Percentiles rank a stretch among this genome's conserved stretches.
Conservation (phyloP, 352 stramenopile species). For the Blastocystis hominis region DNA sequence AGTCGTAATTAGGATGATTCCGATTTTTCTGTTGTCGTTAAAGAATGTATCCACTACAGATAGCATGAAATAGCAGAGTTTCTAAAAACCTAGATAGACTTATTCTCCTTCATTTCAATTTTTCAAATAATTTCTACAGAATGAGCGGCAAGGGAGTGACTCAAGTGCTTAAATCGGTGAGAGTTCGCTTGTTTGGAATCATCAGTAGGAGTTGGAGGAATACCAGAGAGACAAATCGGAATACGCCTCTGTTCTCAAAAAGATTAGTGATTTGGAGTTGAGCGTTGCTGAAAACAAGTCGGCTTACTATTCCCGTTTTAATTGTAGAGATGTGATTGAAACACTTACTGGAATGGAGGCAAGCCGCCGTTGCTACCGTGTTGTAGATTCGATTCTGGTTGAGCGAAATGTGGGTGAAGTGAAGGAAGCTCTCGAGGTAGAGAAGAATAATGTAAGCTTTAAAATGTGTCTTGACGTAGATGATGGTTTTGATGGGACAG, state of each 20-base stretch:
- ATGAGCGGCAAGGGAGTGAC: background rate
- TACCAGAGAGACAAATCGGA: conserved; percentile 36
- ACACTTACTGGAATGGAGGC: conserved; percentile 32
- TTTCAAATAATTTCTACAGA: background rate
- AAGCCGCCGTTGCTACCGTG: conserved; percentile 13
- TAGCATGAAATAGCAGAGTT: background rate
- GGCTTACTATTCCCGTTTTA: background rate
- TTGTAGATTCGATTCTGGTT: conserved; percentile 42
- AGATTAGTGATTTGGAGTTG: conserved; percentile 52
- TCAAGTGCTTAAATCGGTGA: conserved; percentile 24
- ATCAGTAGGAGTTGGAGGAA: conserved; percentile 23
- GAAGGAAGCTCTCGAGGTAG: conserved; percentile 27
- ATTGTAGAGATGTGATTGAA: conserved; percentile 23
- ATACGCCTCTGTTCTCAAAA: background rate
- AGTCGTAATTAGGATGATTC: conserved; percentile 25
- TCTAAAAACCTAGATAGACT: background rate
- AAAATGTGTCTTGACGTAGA: background rate
- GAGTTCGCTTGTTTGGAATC: background rate
- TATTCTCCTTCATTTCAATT: background rate
- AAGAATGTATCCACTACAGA: conserved; percentile 25
- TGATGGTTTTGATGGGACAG: conserved; percentile 56
- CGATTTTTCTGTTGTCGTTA: conserved; percentile 48
- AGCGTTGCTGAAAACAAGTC: conserved; percentile 49
- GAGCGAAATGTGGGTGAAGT: conserved; percentile 52
- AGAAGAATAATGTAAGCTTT: conserved; percentile 43